phyloP scores from a whole-genome alignment of 116 monocot species.

The Posidonia oceanica region DNA sequence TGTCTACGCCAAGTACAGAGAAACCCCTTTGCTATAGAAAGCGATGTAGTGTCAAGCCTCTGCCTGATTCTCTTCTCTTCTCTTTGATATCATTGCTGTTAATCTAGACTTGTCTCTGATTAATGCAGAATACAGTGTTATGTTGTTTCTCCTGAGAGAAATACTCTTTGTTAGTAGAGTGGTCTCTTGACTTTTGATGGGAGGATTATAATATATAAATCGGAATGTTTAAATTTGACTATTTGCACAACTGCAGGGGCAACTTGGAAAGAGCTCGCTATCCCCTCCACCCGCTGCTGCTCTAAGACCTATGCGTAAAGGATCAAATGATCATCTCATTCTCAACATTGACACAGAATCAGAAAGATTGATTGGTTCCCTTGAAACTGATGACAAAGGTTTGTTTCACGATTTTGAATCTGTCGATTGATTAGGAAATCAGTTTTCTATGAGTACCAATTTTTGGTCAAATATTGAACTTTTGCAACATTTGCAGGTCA shows the following conservation, averaged over 20 bases:
- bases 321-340: slow-evolving; percentile 70
- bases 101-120: neutral
- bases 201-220: too few species aligned
- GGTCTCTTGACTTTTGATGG: too few species aligned
- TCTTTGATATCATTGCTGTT: neutral
- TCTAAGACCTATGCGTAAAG: slow-evolving; percentile 69
- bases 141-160: too few species aligned
- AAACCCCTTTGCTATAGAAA: too few species aligned
- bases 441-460: neutral
- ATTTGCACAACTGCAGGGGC: slow-evolving; percentile 27
- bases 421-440: neutral
- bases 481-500: slow-evolving; percentile 37
- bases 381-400: slow-evolving; percentile 88
- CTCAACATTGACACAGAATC: slow-evolving; percentile 63
- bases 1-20: too few species aligned
- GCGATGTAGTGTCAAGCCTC: too few species aligned
- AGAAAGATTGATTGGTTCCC: slow-evolving; percentile 36
- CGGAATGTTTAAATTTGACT: neutral
- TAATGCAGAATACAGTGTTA: neutral
- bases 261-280: slow-evolving; percentile 39
- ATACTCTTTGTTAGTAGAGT: too few species aligned
- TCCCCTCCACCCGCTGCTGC: slow-evolving; percentile 40
- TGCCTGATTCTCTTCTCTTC: neutral
- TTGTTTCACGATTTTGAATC: neutral
- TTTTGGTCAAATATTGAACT: neutral